Percentiles rank a stretch among this genome's conserved stretches.
These are phyloP conservation scores for Vicia villosa DNA, from an alignment of 306 rosid genomes.

Conservation along the genomic window DNA sequence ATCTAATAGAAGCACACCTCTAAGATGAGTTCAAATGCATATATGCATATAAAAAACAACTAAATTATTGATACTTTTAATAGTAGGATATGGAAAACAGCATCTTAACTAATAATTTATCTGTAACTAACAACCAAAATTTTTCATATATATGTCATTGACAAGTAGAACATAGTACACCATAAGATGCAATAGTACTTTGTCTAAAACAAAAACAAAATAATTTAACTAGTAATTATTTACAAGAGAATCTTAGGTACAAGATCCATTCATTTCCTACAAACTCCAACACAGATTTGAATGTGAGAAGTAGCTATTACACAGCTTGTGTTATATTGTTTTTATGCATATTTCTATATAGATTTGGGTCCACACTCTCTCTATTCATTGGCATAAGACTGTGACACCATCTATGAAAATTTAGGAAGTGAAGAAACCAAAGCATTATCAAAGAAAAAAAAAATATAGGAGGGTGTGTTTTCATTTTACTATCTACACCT, in stretches of 20 bases:
- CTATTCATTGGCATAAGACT: slow-evolving; percentile 30
- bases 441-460: slow-evolving; percentile 29
- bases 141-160: not conserved
- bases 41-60: not conserved
- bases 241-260: slow-evolving; percentile 60
- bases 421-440: slow-evolving; percentile 44
- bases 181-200: not conserved
- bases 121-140: not conserved
- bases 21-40: not conserved
- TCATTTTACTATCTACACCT: slow-evolving; percentile 42
- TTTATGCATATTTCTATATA: slow-evolving; percentile 71
- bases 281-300: slow-evolving; percentile 78
- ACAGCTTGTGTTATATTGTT: slow-evolving; percentile 73
- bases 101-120: slow-evolving; percentile 2
- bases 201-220: not conserved
- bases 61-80: not conserved
- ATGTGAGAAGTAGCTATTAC: slow-evolving; percentile 71
- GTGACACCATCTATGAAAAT: slow-evolving; percentile 54
- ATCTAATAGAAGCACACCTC: not conserved
- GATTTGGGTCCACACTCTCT: slow-evolving; percentile 74
- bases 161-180: not conserved
- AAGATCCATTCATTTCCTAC: slow-evolving; percentile 60
- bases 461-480: slow-evolving; percentile 35
- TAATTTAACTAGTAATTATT: not conserved
- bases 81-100: not conserved